Base-by-base conservation (phyloP, 2,329 filamentous ascomycete species). In the Lecanoromycetidae sp. region DNA sequence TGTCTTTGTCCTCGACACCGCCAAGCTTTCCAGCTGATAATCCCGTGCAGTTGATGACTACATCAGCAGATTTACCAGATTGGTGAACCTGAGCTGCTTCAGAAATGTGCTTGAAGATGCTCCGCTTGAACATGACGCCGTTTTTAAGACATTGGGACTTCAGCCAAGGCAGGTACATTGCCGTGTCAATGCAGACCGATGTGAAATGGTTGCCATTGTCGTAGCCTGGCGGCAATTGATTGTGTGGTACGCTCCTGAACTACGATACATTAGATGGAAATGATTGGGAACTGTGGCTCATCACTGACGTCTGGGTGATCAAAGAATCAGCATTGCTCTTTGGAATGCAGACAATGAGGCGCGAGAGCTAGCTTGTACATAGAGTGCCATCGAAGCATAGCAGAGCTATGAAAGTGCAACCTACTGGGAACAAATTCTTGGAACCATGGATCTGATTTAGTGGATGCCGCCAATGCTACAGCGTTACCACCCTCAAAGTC, bases 171-270 rank as follows among this genome's bases (percentile, higher is more conserved):
- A 95, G 77, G 65, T 95, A 96, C 49, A 95, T 66, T 34, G 84
- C 78, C 0, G 85, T 85, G 66, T 96, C 95, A 62, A 95, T 90
- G 66, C 88, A 95, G 33, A 94, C 80, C 1, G 84, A 90, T 6
- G 77, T 86, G 63, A 91, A 94, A 46, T 74, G 71, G 42, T 77
- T 84, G 20, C 79, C 87, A 9, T 81, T 82, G 51, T 87, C 80
- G 44, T 81, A 75, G 15, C 76, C 84, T 0, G 67, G 57, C 0
- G 77, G 75, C 1, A 94, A 67, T 55, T 82, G 71, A 8, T 67
- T 63, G 27, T 71, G 62, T 4, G 72, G 60, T 3, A 90, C 63
- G 48, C 78, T 67, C 51, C 76, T 75, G 63, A 80, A 90, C 72
- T 76, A 52, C n/a, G n/a, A n/a, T n/a, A n/a, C n/a, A n/a, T n/a